phyloP scores from a whole-genome alignment of 306 rosid genomes.

The Ziziphus jujuba region DNA sequence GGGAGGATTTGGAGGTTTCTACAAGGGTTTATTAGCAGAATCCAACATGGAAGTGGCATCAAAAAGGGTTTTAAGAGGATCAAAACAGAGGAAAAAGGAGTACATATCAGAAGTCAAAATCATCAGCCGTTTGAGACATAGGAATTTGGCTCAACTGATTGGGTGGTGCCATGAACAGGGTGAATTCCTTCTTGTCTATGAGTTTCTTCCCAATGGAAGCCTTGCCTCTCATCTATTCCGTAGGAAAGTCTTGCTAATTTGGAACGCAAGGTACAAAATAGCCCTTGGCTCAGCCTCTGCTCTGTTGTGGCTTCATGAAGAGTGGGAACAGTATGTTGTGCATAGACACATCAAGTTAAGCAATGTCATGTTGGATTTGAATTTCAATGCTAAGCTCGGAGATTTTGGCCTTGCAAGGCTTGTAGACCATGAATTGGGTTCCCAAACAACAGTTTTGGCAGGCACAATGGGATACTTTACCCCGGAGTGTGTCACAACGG shows the following conservation, averaged over 20 bases:
- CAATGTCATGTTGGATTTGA: no score
- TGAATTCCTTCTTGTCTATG: conserved; percentile 72
- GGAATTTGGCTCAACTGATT: conserved; percentile 72
- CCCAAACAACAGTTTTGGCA: no score
- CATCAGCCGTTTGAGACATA: conserved; percentile 67
- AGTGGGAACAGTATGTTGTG: no score
- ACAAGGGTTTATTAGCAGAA: conserved; percentile 43
- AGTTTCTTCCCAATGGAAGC: conserved; percentile 74
- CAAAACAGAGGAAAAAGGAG: conserved; percentile 73
- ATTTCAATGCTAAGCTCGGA: no score
- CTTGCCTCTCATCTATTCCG: conserved; percentile 75
- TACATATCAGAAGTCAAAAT: conserved; percentile 67
- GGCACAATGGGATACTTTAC: no score
- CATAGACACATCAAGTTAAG: no score
- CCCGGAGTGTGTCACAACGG: no score
- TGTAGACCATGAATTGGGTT: no score
- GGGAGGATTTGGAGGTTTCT: conserved; percentile 81
- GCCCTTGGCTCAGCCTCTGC: no score
- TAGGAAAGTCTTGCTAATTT: not conserved
- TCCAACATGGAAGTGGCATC: conserved; percentile 54
- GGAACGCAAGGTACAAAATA: no score
- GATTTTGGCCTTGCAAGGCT: no score
- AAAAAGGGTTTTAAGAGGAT: conserved; percentile 72
- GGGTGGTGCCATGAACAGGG: conserved; percentile 81
- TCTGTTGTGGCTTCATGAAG: no score